Base-by-base conservation (phyloP, 495 filamentous ascomycete genomes). In the Rhypophila decipiens region DNA sequence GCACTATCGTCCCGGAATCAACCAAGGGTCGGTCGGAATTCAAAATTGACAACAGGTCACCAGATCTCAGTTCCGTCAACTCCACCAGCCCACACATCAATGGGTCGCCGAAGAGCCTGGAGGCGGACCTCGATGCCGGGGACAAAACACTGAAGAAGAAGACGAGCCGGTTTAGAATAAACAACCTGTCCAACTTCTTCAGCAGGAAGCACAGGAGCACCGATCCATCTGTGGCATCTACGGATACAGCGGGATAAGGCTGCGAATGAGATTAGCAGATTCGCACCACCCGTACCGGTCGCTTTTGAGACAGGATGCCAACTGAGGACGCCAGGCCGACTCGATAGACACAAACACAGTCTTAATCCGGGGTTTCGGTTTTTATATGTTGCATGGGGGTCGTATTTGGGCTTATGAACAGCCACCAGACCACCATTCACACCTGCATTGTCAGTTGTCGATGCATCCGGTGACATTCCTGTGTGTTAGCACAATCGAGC, bases 121-220 rank as follows among this genome's bases (percentile, higher is more conserved):
- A 54, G 12, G 52, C 27, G 43, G 61, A n/a, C n/a, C n/a, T n/a
- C 1, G 53, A 24, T 24, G 27, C 27, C 27, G 13, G 5, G 18
- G 41, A 66, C 13, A 54, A 47, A 45, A 19, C 11, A 37, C 64
- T 73, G 2, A 72, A 70, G 55, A 74, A 75, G 56, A 73, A 74
- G 56, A 51, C 67, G 18, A 75, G 72, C 48, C 59, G 67, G 42
- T 73, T 75, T 41, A 63, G 64, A 13, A 31, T 31, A 7, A 31
- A 31, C 27, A 31, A 31, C 27, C 27, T 31, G 27, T 13, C 27
- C 7, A 7, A 7, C 7, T 31, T 31, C 27, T 31, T 31, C 27
- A n/a, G n/a, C n/a, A 7, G 27, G 27, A 31, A 31, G 13, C 27
- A 31, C 13, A 7, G 13, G 27, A 31, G 27, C 27, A 13, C 27